Evolutionary conservation across 2,329 filamentous ascomycete species (phyloP).

Genomic region (Botrytis byssoidea): DNA sequence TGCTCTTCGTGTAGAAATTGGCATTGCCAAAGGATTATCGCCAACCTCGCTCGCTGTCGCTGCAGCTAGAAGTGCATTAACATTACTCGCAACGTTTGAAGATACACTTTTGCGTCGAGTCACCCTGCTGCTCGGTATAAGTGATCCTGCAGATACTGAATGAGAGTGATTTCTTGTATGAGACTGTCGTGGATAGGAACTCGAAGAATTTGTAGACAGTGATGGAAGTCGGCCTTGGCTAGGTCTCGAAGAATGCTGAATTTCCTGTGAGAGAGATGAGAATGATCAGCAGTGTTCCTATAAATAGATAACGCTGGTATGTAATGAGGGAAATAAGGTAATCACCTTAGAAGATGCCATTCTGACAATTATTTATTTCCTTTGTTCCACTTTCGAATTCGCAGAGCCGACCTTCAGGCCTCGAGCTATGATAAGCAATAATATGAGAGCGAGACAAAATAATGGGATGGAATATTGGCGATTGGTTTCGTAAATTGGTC

Average conservation of each 20-base stretch:
- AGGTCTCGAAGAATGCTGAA: slow-evolving; percentile 64
- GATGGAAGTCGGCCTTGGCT: slow-evolving; percentile 60
- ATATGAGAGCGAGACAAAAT: slow-evolving; percentile 37
- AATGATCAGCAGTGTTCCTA: slow-evolving; percentile 37
- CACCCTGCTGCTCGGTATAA: slow-evolving; percentile 81
- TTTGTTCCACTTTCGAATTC: slow-evolving; percentile 23
- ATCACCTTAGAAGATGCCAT: slow-evolving; percentile 65
- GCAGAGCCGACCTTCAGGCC: slow-evolving; percentile 38
- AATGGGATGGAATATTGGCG: slow-evolving; percentile 27
- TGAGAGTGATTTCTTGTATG: slow-evolving; percentile 70
- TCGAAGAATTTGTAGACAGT: slow-evolving; percentile 55
- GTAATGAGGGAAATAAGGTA: slow-evolving; percentile 32
- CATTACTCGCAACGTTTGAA: slow-evolving; percentile 68
- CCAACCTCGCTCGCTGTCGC: slow-evolving; percentile 64
- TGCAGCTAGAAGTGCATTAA: slow-evolving; percentile 72
- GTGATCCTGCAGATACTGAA: slow-evolving; percentile 72
- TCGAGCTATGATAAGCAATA: slow-evolving; percentile 39
- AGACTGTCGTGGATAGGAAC: slow-evolving; percentile 52
- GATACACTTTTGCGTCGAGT: slow-evolving; percentile 91
- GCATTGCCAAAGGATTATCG: slow-evolving; percentile 58
- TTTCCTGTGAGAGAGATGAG: slow-evolving; percentile 50
- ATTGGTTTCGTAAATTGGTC: slow-evolving; percentile 24
- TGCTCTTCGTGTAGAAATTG: slow-evolving; percentile 62
- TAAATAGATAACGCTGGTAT: slow-evolving; percentile 35
- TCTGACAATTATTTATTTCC: slow-evolving; percentile 41